These are phyloP conservation scores for Sporothrix euskadiensis DNA, from an alignment of 2,329 filamentous ascomycete species.

Conservation along the genomic window DNA sequence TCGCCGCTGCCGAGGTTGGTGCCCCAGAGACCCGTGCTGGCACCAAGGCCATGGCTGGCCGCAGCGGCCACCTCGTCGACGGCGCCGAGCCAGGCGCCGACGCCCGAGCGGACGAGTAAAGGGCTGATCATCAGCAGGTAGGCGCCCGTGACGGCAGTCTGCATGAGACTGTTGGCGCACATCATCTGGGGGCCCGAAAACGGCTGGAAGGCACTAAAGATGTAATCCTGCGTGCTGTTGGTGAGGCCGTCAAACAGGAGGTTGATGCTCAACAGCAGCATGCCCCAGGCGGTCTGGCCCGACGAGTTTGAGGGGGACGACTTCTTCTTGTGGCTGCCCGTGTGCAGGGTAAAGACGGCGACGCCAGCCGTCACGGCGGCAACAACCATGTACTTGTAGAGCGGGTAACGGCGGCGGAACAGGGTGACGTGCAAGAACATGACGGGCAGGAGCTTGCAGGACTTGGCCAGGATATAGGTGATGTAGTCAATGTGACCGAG, in stretches of 20 bases:
- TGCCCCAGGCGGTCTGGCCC: constrained; percentile 71
- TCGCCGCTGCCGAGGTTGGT: constrained; percentile 63
- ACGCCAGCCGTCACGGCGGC: constrained; percentile 88
- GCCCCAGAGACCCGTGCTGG: constrained; percentile 38
- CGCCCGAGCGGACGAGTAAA: constrained; percentile 68
- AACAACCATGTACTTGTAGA: constrained; percentile 96
- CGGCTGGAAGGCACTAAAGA: constrained; percentile 76
- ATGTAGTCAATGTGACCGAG: constrained; percentile 96
- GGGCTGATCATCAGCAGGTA: constrained; percentile 79
- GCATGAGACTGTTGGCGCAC: constrained; percentile 93
- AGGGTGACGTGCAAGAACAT: constrained; percentile 95
- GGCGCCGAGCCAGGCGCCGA: constrained; percentile 67
- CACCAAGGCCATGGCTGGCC: neutral
- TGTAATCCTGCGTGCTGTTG: constrained; percentile 94
- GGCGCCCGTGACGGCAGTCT: constrained; percentile 69
- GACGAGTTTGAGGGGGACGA: constrained; percentile 32
- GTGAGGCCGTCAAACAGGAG: constrained; percentile 93
- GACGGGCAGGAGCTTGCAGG: constrained; percentile 97
- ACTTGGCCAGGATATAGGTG: constrained; percentile 95
- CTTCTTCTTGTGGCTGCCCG: constrained; percentile 56
- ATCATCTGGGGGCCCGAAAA: constrained; percentile 98
- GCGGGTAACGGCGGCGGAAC: constrained; percentile 83
- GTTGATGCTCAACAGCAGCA: constrained; percentile 83
- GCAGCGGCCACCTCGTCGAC: constrained; percentile 64
- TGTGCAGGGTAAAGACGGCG: constrained; percentile 90